A percentile compares a stretch with the other conserved stretches of the same genome.
Evolutionary conservation across 208 protist species (phyloP).

Genomic region (Trypanosoma melophagium): DNA sequence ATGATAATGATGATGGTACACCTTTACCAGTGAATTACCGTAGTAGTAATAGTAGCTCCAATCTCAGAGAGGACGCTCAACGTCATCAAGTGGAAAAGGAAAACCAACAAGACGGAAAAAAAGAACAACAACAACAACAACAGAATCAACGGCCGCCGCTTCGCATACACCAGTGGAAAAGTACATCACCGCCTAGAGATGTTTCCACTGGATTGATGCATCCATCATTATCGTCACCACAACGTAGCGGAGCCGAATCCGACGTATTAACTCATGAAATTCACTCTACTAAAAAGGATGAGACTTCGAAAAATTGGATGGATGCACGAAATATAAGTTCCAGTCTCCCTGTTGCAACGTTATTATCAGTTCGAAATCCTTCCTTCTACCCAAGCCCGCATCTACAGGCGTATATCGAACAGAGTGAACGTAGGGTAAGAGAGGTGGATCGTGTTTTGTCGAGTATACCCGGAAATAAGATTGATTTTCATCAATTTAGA

Average conservation of each 20-base stretch:
- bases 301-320: no score
- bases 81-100: neutral
- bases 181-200: neutral
- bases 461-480: constrained; percentile 7
- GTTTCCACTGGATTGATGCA: no score
- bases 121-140: neutral
- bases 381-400: constrained; percentile 44
- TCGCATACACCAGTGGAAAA: no score
- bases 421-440: constrained; percentile 58
- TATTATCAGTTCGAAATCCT: constrained; percentile 18
- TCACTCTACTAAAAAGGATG: no score
- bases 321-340: no score
- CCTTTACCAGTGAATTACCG: neutral
- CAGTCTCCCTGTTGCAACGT: neutral
- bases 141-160: no score
- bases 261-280: no score
- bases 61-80: neutral
- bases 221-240: no score
- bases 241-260: no score
- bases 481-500: neutral
- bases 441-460: constrained; percentile 59
- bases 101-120: neutral
- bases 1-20: neutral
- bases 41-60: neutral
- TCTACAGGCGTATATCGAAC: constrained; percentile 69